phyloP scores from a whole-genome alignment of 1,139 yeast species.

The Suhomyces chickasaworum region DNA sequence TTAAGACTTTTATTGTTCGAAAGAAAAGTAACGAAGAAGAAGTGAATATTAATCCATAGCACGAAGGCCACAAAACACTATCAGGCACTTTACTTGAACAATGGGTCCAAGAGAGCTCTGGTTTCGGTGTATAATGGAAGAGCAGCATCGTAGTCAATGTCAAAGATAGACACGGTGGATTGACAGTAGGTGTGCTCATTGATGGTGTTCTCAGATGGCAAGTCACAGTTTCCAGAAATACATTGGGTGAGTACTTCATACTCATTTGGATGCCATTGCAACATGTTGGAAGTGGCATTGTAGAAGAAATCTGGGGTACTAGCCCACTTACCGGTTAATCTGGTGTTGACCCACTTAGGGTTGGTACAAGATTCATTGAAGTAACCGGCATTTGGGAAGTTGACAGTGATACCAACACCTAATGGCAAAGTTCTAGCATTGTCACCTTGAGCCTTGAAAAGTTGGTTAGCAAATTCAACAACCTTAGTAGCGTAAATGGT shows the following conservation, averaged over 20 bases:
- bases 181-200: conserved; percentile 30
- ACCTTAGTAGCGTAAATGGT: conserved; percentile 45
- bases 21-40: conserved; percentile 6
- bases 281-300: conserved; percentile 34
- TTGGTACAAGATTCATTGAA: conserved; percentile 35
- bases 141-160: conserved; percentile 46
- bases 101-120: conserved; percentile 23
- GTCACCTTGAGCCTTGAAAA: conserved; percentile 35
- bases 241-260: conserved; percentile 28
- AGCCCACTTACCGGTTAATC: conserved; percentile 42
- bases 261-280: conserved; percentile 19
- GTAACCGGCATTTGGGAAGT: conserved; percentile 47
- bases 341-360: conserved; percentile 41
- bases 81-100: conserved; percentile 2
- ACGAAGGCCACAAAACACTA: not conserved
- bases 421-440: conserved; percentile 39
- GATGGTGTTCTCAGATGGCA: conserved; percentile 37
- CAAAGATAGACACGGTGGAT: conserved; percentile 41
- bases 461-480: conserved; percentile 39
- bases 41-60: conserved; percentile 1
- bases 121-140: conserved; percentile 29
- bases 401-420: conserved; percentile 50
- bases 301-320: conserved; percentile 31
- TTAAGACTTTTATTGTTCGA: not conserved
- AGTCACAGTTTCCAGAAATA: conserved; percentile 37